Conservation (phyloP, 371 early-diverging fungal genomes). For the Furculomyces boomerangus region DNA sequence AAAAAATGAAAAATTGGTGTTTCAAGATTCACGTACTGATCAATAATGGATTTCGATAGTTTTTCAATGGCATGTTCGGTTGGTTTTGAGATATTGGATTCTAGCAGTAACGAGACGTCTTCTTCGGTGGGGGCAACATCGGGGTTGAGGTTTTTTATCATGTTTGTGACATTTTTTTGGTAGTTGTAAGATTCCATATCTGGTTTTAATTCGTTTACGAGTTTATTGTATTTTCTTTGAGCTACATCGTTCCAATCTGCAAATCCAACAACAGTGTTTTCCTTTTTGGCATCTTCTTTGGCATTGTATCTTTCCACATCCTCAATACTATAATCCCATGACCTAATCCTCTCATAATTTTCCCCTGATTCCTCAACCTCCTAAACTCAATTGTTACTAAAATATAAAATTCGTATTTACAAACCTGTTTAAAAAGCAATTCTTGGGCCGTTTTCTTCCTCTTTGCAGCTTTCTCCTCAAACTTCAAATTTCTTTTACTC, state of each 20-base stretch:
- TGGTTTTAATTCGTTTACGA: conserved; percentile 63
- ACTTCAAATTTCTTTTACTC: conserved; percentile 44
- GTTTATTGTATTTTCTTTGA: conserved; percentile 65
- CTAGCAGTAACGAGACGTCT: neutral
- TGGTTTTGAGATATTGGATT: conserved; percentile 22
- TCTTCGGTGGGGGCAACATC: conserved; percentile 2
- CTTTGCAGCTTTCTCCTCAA: conserved; percentile 40
- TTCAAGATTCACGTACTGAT: conserved; percentile 69
- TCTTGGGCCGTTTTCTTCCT: conserved; percentile 55
- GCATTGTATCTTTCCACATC: conserved; percentile 73
- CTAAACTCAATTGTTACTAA: neutral
- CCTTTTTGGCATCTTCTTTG: conserved; percentile 44
- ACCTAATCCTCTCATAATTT: conserved; percentile 65
- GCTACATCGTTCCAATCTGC: conserved; percentile 75
- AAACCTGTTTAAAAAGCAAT: conserved; percentile 32
- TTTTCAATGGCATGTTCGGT: conserved; percentile 45
- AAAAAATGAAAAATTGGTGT: too few relatives aligned
- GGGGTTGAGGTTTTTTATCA: neutral
- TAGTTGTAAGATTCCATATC: conserved; percentile 55
- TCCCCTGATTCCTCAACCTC: conserved; percentile 1
- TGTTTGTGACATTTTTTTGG: conserved; percentile 27
- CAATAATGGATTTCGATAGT: conserved; percentile 50
- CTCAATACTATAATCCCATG: conserved; percentile 72
- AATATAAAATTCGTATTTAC: neutral
- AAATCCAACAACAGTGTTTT: conserved; percentile 55